Base-by-base conservation (phyloP, 257 asterid species). In the Ilex aquifolium region DNA sequence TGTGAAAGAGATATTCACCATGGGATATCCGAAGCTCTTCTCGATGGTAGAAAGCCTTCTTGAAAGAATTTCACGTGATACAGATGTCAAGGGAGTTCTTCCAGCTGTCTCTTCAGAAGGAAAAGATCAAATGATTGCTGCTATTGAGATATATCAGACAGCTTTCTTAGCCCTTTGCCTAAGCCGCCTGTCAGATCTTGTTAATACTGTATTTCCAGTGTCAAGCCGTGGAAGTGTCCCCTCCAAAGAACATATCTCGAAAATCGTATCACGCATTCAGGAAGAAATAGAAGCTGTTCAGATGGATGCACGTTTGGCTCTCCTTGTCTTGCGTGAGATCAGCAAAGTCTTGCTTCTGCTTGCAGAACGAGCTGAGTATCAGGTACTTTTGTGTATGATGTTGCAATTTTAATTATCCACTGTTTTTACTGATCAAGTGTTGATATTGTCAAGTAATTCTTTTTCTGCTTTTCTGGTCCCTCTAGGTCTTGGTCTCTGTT, bases 281-380 rank as follows among this genome's bases (percentile, higher is more conserved):
- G 97, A 87, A 68, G 99, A 93, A 81, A 78, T 93, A 40, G 97
- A 90, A 87, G 91, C 95, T 9, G 97, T 93, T 49, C 96, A 93
- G 72, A 65, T 79, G 69, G 95, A 90, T 80, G 85, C 90, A 10
- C 97, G 82, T 72, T 77, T 93, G 77, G 85, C 97, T 61, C 88
- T 93, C 71, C 97, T 84, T 56, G 92, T 93, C 59, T 76, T 82
- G 81, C 95, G 85, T 62, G 88, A 85, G 74, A 87, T 88, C 82
- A 88, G 72, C 79, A 93, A 88, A 84, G 92, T 76, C 53, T 66
- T 93, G 77, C 86, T 80, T 75, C 83, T 87, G 55, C 86, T 93
- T 65, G 85, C 97, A 17, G 89, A 90, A 75, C 82, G 85, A 79
- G 91, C 89, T 73, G 99, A 93, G 69, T 82, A 80, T 69, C 99